A percentile compares a stretch with the other conserved stretches of the same genome.
Conservation (phyloP, 371 early-diverging fungal species). For the Mortierella sp. region DNA sequence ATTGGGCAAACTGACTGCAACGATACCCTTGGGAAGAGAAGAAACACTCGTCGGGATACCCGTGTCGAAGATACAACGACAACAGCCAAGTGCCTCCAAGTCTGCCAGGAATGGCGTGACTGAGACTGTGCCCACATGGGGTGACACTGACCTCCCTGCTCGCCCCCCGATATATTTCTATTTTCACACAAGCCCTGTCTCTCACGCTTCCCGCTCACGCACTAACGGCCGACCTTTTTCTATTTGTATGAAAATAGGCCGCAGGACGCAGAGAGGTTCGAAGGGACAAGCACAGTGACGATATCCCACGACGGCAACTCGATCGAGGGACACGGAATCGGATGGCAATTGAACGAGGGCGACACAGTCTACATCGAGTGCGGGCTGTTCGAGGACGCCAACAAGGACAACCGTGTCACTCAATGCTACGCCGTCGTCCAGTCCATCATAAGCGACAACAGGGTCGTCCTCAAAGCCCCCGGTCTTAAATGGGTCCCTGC, state of each 20-base stretch:
- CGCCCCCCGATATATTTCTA: not conserved
- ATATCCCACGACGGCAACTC: slow-evolving; percentile 44
- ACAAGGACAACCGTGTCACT: slow-evolving; percentile 45
- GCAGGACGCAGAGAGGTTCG: slow-evolving; percentile 53
- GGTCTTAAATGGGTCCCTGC: slow-evolving; percentile 59
- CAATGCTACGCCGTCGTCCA: slow-evolving; percentile 55
- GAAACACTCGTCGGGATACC: no score
- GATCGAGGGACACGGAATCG: slow-evolving; percentile 49
- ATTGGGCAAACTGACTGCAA: no score
- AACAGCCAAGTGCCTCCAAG: no score
- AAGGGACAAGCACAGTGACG: slow-evolving; percentile 47
- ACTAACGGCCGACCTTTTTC: no score
- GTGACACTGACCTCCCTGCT: not conserved
- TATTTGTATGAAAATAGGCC: slow-evolving; percentile 38
- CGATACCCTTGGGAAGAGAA: no score
- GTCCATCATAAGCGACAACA: slow-evolving; percentile 35
- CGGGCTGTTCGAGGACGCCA: slow-evolving; percentile 48
- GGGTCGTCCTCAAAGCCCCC: slow-evolving; percentile 51
- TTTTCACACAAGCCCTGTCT: not conserved
- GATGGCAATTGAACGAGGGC: slow-evolving; percentile 37
- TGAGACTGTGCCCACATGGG: slow-evolving; percentile 8
- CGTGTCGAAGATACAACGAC: no score
- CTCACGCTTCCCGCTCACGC: not conserved
- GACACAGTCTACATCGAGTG: slow-evolving; percentile 59
- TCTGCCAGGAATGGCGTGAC: slow-evolving; percentile 11